A percentile compares a stretch with the other conserved stretches of the same genome.
These are phyloP conservation scores for Geotrichum australiense DNA, from an alignment of 1,139 yeast genomes.

Conservation along the genomic window DNA sequence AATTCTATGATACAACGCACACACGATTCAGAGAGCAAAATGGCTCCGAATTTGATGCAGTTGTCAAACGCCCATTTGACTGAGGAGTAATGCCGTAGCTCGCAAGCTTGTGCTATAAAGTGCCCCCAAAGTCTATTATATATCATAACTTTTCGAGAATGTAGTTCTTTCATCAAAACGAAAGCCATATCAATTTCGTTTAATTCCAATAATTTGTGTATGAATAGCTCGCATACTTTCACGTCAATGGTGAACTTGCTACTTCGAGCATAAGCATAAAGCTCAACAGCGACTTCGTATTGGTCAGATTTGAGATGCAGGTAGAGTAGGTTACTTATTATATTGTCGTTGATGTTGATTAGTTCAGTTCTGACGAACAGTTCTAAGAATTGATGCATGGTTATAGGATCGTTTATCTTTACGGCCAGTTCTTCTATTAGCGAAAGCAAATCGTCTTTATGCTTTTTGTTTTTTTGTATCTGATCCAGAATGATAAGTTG, in stretches of 20 bases:
- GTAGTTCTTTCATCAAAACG: constrained; percentile 27
- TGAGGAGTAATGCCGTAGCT: constrained; percentile 24
- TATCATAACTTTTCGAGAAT: constrained; percentile 16
- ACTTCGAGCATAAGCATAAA: no score
- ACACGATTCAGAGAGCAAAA: constrained; percentile 30
- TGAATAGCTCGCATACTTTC: constrained; percentile 25
- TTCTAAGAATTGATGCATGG: no score
- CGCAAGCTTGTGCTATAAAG: constrained; percentile 27
- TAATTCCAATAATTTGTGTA: constrained; percentile 24
- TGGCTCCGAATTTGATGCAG: constrained; percentile 30
- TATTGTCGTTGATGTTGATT: no score
- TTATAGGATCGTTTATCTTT: no score
- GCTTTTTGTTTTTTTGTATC: no score
- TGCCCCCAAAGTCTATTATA: constrained; percentile 34
- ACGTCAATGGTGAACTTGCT: constrained; percentile 1
- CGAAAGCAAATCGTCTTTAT: no score
- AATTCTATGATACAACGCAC: constrained; percentile 27
- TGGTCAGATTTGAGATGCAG: constrained; percentile 5
- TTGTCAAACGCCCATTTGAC: constrained; percentile 28
- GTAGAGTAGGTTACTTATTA: constrained; percentile 2
- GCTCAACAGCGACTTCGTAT: constrained; percentile 6
- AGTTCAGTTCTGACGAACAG: no score
- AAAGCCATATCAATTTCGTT: constrained; percentile 30
- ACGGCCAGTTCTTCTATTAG: no score
- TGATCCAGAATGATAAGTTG: no score